phyloP scores from a whole-genome alignment of 2,329 filamentous ascomycete species.

The Ascocoryne sarcoides region DNA sequence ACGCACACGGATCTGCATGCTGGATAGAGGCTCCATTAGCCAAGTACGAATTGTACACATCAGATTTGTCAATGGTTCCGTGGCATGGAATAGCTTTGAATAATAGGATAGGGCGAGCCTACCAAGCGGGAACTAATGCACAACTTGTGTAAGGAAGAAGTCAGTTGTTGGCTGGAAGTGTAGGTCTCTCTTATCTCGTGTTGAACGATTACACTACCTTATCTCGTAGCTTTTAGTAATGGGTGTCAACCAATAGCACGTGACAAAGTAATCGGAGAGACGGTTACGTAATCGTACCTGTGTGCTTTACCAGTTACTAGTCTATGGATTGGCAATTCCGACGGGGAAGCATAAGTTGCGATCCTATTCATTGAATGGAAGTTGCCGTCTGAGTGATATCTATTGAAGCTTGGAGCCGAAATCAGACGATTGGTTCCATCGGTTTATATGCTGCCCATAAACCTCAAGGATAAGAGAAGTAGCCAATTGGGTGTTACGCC shows the following conservation, averaged over 20 bases:
- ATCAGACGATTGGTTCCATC: too few relatives aligned
- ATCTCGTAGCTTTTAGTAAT: neutral
- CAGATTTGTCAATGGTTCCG: neutral
- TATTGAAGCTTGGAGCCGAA: too few relatives aligned
- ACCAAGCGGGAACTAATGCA: neutral
- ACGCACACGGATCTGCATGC: neutral
- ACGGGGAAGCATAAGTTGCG: too few relatives aligned
- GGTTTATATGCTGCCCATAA: too few relatives aligned
- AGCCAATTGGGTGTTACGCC: too few relatives aligned
- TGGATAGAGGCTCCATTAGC: too few relatives aligned
- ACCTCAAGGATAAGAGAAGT: too few relatives aligned
- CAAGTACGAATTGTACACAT: neutral
- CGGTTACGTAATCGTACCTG: neutral
- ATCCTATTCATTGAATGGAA: too few relatives aligned
- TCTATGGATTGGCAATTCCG: too few relatives aligned
- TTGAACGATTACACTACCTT: neutral
- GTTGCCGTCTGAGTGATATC: too few relatives aligned
- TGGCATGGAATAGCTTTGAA: neutral
- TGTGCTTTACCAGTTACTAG: too few relatives aligned
- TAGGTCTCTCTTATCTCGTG: neutral
- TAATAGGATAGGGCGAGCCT: neutral
- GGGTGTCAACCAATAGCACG: neutral
- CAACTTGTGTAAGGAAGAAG: neutral
- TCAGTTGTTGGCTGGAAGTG: neutral
- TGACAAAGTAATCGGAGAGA: neutral